Percentiles rank a stretch among this genome's conserved stretches.
Evolutionary conservation across 108 stramenopile species (phyloP).

Genomic region (Cyclotella kingstonii): DNA sequence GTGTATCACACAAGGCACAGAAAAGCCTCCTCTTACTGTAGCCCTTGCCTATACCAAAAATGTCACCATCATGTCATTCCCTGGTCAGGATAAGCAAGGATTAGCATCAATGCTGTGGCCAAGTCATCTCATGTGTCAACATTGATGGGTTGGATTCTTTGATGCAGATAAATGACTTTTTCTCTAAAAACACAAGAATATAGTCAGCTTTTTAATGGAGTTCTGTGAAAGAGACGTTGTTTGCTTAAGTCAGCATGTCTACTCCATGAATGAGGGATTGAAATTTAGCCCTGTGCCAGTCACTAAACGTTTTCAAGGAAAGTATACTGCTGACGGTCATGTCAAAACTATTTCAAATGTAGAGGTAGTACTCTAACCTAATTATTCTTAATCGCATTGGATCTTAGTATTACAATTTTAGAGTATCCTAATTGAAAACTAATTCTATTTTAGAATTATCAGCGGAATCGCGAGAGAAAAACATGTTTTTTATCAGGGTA

Average conservation of each 20-base stretch:
- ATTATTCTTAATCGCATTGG: too few species aligned
- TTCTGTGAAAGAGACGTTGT: slow-evolving; percentile 7
- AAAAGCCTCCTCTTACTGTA: too few species aligned
- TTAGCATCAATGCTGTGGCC: slow-evolving; percentile 31
- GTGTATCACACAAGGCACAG: too few species aligned
- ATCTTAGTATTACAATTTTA: too few species aligned
- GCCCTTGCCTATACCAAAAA: slow-evolving; percentile 10
- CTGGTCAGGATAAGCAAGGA: slow-evolving; percentile 33
- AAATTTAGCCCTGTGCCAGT: slow-evolving; percentile 36
- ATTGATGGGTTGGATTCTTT: slow-evolving; percentile 38
- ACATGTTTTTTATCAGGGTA: too few species aligned
- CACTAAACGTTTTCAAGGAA: slow-evolving; percentile 35
- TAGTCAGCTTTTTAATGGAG: slow-evolving; percentile 11
- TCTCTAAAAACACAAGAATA: slow-evolving; percentile 12
- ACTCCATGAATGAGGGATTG: slow-evolving; percentile 12
- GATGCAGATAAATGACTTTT: slow-evolving; percentile 46
- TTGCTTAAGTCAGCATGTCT: slow-evolving; percentile 24
- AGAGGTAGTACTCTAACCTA: background rate
- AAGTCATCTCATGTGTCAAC: slow-evolving; percentile 3
- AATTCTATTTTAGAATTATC: too few species aligned
- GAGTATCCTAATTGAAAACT: too few species aligned
- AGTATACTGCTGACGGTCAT: slow-evolving; percentile 15
- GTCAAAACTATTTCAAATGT: slow-evolving; percentile 38
- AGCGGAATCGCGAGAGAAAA: too few species aligned
- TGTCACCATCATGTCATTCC: slow-evolving; percentile 21